Evolutionary conservation across 768 basidiomycete genomes (phyloP).

Genomic region (Stropharia rugosoannulata): DNA sequence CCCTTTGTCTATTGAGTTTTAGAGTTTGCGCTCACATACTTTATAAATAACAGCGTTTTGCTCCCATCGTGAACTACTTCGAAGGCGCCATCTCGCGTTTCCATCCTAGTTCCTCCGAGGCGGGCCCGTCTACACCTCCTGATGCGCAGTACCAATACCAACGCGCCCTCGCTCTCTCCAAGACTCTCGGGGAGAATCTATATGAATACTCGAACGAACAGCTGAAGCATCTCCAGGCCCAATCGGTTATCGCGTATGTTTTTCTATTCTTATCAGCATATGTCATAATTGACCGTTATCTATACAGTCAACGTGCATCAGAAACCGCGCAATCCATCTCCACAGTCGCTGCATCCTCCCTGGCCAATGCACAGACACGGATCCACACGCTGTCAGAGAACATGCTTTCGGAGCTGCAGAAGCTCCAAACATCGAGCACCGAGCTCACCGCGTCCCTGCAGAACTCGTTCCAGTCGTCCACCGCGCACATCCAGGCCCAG

Average conservation of each 20-base stretch:
- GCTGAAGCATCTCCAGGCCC: slow-evolving; percentile 65
- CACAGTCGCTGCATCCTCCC: slow-evolving; percentile 54
- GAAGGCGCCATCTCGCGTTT: slow-evolving; percentile 52
- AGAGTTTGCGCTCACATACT: neutral
- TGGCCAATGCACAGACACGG: slow-evolving; percentile 52
- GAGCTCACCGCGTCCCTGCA: slow-evolving; percentile 46
- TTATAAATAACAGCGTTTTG: slow-evolving; percentile 46
- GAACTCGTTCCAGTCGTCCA: slow-evolving; percentile 31
- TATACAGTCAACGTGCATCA: slow-evolving; percentile 61
- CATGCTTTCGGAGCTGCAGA: slow-evolving; percentile 67
- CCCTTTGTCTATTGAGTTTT: slow-evolving; percentile 10
- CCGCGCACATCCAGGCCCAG: slow-evolving; percentile 38
- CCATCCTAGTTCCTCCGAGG: slow-evolving; percentile 40
- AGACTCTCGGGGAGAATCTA: slow-evolving; percentile 60
- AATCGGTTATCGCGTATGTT: slow-evolving; percentile 63
- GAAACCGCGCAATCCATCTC: slow-evolving; percentile 67
- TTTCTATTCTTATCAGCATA: neutral
- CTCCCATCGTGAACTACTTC: slow-evolving; percentile 76
- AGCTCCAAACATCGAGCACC: slow-evolving; percentile 58
- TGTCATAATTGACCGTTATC: slow-evolving; percentile 8
- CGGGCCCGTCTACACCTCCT: slow-evolving; percentile 43
- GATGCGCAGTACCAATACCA: slow-evolving; percentile 77
- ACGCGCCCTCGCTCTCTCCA: slow-evolving; percentile 66
- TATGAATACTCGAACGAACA: slow-evolving; percentile 70
- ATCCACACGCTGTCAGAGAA: slow-evolving; percentile 61